Base-by-base conservation (phyloP, 768 basidiomycete genomes). In the Pleurotus pulmonarius region DNA sequence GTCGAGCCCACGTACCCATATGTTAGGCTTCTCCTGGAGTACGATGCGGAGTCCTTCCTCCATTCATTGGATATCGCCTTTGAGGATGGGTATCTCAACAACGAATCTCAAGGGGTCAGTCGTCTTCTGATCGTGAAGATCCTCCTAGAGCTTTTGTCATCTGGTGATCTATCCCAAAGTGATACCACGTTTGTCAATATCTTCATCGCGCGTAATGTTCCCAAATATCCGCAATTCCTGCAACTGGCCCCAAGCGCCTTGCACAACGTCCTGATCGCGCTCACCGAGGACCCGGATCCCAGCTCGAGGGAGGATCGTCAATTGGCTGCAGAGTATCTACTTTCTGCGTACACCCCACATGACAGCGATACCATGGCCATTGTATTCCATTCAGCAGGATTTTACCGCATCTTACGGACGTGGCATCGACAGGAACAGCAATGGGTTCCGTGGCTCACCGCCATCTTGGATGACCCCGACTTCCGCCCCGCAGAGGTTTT, bases 61-160 rank as follows among this genome's bases (percentile, higher is more conserved):
- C 94, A 99, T 67, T 85, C 90, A 2, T 77, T 99, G 59, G 97
- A 99, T 69, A 85, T 94, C 58, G 94, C 92, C 0, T 96, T 98
- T 62, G 97, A 99, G 69, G 94, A 98, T 62, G 70, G 87, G 1
- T 96, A 89, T 72, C 82, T 98, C 29, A 94, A 95, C 67, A 90
- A 92, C 56, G 82, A 88, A 43, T 75, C 80, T 3, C 78, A 76
- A 48, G 73, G 76, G 24, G 78, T 88, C 52, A 90, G 79, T 60
- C 88, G 96, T 37, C 85, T 94, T 40, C 79, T 88, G 56, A 86
- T 98, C 60, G 76, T 95, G 65, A 88, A 88, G 63, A 87, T 93
- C 55, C 75, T 98, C 37, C 78, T 94, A 56, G 94, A 98, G 64
- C 85, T 95, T 37, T 61, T 88, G 5, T 75, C 83, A 4, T 76